Conservation (phyloP, 2,329 filamentous ascomycete species). For the Mycosphaerella sp. region DNA sequence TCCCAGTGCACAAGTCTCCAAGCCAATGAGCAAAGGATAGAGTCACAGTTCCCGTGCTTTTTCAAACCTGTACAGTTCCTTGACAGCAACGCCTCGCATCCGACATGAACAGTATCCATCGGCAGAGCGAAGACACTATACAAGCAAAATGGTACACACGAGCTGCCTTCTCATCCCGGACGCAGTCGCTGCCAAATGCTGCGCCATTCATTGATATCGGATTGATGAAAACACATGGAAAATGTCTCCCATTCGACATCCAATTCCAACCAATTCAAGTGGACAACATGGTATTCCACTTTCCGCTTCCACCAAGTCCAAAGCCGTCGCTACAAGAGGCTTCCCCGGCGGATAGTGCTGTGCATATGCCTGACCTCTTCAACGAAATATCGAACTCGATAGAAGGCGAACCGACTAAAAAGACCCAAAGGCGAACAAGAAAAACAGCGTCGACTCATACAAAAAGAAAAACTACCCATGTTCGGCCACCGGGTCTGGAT, state of each 20-base stretch:
- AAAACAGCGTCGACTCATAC: background rate
- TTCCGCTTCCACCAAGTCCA: constrained; percentile 6
- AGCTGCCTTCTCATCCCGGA: background rate
- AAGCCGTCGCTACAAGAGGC: background rate
- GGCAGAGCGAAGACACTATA: background rate
- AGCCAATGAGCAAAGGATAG: background rate
- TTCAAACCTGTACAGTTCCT: background rate
- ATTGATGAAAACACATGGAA: constrained; percentile 11
- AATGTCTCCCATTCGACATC: constrained; percentile 8
- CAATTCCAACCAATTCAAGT: constrained; percentile 10
- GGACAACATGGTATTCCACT: constrained; percentile 12
- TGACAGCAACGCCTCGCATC: background rate
- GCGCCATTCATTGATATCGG: constrained; percentile 7
- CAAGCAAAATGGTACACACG: background rate
- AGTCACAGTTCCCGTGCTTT: background rate
- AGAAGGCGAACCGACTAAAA: background rate
- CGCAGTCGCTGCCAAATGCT: background rate
- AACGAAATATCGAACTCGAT: background rate
- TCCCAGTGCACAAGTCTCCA: background rate
- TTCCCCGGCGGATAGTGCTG: background rate
- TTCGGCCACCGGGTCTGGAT: background rate
- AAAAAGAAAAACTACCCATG: constrained; percentile 1
- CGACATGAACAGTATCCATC: background rate
- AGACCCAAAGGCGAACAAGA: no score
- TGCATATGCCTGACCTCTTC: background rate